Evolutionary conservation across 2,329 filamentous ascomycete genomes (phyloP), one percentile per base, ranked within the genome.

Genomic region (Calonectria honghensis): DNA sequence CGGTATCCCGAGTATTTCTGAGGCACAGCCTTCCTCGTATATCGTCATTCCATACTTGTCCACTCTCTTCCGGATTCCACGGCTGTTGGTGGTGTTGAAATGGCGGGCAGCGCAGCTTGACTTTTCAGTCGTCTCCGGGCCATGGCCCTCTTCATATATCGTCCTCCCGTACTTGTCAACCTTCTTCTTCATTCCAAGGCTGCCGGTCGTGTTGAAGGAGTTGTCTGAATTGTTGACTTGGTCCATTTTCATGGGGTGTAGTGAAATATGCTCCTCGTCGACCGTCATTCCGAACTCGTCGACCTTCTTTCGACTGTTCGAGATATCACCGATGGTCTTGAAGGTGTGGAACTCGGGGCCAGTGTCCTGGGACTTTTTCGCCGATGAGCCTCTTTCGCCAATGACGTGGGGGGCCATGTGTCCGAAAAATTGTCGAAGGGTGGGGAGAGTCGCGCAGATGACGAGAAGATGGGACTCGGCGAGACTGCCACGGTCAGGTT

Each of bases 401-500:
- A 63, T 63, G 24, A 78, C 69, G n/a, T 52, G 74, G 27, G 76
- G 76, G 1, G 57, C 74, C 18, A 78, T 52, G 27, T 77, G 76
- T 4, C 57, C 76, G 45, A 78, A n/a, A 11, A 78, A 78, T 1
- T 68, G 76, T 2, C 76, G 74, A 29, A 78, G 24, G 1, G 76
- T 78, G 2, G 76, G 70, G 0, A 78, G 66, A 7, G 67, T 69
- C 4, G 68, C 76, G 18, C 76, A 77, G 6, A 78, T 77, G 9
- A 73, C 73, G 4, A 76, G 77, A 24, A 78, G 76, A 2, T 78
- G 76, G 20, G 76, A 68, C 35, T 78, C 73, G 2, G 76, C 76
- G n/a, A 78, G 71, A 24, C 76, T 78, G 13, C 5, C 2, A 41
- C 6, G 2, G 2, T 61, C 2, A 73, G 39, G 31, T 52, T 13